Base-by-base conservation (phyloP, 1,284 basidiomycete genomes). In the Rugosomyces carneus region DNA sequence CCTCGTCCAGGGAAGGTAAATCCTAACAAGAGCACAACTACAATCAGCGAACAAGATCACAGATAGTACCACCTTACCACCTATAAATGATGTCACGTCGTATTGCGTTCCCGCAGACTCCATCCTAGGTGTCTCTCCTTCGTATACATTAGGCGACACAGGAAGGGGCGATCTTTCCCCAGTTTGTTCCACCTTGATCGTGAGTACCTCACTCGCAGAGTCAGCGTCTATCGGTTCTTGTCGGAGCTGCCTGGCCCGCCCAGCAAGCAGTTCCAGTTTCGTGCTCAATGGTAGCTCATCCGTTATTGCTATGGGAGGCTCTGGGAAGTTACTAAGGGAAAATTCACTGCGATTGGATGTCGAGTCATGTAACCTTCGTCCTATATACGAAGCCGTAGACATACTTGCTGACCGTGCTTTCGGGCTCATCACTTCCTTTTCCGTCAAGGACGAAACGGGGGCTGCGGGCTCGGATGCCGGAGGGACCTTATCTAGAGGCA, bases 81-180 rank as follows among this genome's bases (percentile, higher is more conserved):
- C 79, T 53, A 87, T 84, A 58, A 87, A 87, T 2, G 84, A 86
- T 18, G 84, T 87, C 18, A 86, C 80, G 52, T 86, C 83, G 53
- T 80, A 84, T 51, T 76, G 78, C 0, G 74, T 81, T 11, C 69
- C 77, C 16, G 60, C 64, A n/a, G 77, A 78, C 43, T 70, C 66
- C 38, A 65, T 57, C 42, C 59, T 58, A 10, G 56, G 55, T 53
- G 27, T 58, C n/a, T 16, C 31, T 58, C n/a, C 57, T 36, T 44
- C 42, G 41, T 37, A 42, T 26, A 23, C 37, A 16, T 34, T 42
- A 19, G 47, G 48, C 37, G 52, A 51, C 11, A 48, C 49, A 32
- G 47, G 44, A 8, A 49, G 35, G 1, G 46, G 45, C 16, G 43
- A n/a, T 23, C 18, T 37, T 24, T 16, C 31, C 31, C 31, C 31